Evolutionary conservation across 306 rosid genomes (phyloP).

Genomic region (Inga oerstediana): DNA sequence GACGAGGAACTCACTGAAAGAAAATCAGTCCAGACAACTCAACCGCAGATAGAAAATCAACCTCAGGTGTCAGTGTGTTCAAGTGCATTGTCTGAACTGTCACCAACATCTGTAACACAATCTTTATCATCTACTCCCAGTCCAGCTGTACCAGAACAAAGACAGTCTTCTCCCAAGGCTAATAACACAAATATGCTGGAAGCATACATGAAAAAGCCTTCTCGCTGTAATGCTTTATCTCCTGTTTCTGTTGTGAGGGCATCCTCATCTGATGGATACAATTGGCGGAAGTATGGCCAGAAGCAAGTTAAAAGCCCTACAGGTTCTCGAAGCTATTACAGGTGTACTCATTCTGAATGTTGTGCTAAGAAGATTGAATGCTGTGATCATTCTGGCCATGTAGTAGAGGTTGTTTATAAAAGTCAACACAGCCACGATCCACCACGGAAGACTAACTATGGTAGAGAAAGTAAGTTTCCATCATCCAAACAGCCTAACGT

Average conservation of each 20-base stretch:
- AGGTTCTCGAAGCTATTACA: slow-evolving; percentile 86
- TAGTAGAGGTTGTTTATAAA: slow-evolving; percentile 65
- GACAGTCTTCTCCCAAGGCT: slow-evolving; percentile 34
- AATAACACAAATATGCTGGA: slow-evolving; percentile 33
- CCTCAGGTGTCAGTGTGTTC: slow-evolving; percentile 48
- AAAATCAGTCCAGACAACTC: slow-evolving; percentile 37
- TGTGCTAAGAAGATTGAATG: slow-evolving; percentile 78
- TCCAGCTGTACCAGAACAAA: slow-evolving; percentile 46
- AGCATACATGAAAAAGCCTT: slow-evolving; percentile 42
- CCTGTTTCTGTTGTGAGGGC: slow-evolving; percentile 50
- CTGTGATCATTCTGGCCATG: slow-evolving; percentile 61
- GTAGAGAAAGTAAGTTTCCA: slow-evolving; percentile 46
- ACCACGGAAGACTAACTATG: slow-evolving; percentile 53
- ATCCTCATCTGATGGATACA: slow-evolving; percentile 81
- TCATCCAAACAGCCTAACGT: slow-evolving; percentile 46
- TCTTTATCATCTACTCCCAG: slow-evolving; percentile 61
- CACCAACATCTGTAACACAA: slow-evolving; percentile 77
- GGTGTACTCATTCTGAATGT: slow-evolving; percentile 75
- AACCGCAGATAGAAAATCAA: slow-evolving; percentile 45
- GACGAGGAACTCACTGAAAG: slow-evolving; percentile 30
- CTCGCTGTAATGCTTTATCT: slow-evolving; percentile 36
- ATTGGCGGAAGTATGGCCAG: slow-evolving; percentile 95
- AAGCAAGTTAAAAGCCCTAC: slow-evolving; percentile 89
- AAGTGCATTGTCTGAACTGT: slow-evolving; percentile 46
- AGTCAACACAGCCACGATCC: slow-evolving; percentile 87